Base-by-base conservation (phyloP, 108 stramenopile genomes). In the Nitzschia inconspicua region DNA sequence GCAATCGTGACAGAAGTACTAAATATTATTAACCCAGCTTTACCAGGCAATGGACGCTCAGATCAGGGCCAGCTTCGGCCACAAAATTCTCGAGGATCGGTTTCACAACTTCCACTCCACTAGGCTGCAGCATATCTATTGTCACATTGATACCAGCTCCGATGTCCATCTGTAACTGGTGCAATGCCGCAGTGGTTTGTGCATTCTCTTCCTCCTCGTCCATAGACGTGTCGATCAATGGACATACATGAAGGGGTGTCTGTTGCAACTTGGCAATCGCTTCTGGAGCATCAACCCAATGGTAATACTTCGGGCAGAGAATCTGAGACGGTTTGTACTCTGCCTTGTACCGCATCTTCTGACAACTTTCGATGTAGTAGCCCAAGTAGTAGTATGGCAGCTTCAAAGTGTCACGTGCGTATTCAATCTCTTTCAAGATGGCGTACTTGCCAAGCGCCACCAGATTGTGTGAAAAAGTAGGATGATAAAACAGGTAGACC, bases 321-420 rank as follows among this genome's bases (percentile, higher is more conserved):
- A 98, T 65, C 41, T 93, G 78, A 65, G 86, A 86, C 3, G 96
- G 98, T 43, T 84, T 55, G 76, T 96, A 98, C n/a, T 96, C 87
- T 10, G 91, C 95, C 78, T 98, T 98, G 85, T 98, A 98, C 26
- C 61, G 57, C 98, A 98, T 98, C 63, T 98, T 98, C 29, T 60
- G 74, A 66, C 95, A 96, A 25, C 73, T 74, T 44, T 96, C 94
- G 70, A 98, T 94, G 75, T 95, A 98, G 66, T 92, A 98, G 2
- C 98, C 98, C 72, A 97, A 59, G 63, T 97, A 98, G 68, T 97
- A 98, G 60, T 91, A 89, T 20, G 76, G 70, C 37, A 86, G 44
- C 16, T 57, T 36, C 13, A 70, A 51, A 32, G 72, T 66, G 14
- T 76, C 73, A 19, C 86, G 77, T 13, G 55, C 46, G 73, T 79